Evolutionary conservation across 768 basidiomycete species (phyloP).

Genomic region (Amanita muscaria): DNA sequence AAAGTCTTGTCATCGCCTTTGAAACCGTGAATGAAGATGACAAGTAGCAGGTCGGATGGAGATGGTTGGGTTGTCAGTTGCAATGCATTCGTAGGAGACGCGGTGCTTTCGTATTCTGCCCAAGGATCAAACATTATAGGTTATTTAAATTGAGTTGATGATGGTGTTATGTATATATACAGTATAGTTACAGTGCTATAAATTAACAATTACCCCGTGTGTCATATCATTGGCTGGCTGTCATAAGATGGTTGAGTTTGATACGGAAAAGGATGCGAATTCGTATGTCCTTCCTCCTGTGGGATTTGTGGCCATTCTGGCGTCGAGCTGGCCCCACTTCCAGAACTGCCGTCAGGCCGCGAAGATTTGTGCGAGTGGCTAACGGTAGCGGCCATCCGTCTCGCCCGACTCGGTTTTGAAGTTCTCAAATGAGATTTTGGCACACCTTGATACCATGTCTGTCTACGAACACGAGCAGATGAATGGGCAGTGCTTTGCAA

Average conservation of each 20-base stretch:
- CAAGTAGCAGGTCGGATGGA: constrained; percentile 42
- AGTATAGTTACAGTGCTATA: too few species aligned
- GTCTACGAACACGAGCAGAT: constrained; percentile 16
- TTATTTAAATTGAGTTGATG: neutral
- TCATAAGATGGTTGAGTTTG: constrained; percentile 49
- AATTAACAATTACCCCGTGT: neutral
- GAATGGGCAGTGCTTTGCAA: neutral
- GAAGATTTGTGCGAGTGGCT: neutral
- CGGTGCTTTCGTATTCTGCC: neutral
- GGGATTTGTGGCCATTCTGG: constrained; percentile 2
- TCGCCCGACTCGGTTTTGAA: neutral
- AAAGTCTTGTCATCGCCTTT: constrained; percentile 63
- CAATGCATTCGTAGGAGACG: constrained; percentile 1
- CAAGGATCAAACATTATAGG: neutral
- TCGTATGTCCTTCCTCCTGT: constrained; percentile 12
- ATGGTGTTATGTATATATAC: neutral
- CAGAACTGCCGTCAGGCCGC: too few species aligned
- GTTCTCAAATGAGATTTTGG: neutral
- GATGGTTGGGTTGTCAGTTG: constrained; percentile 8
- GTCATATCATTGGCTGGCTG: constrained; percentile 27
- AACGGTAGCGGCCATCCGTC: neutral
- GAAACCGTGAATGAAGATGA: constrained; percentile 78
- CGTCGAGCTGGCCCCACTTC: neutral
- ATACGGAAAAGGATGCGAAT: constrained; percentile 22
- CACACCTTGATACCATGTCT: constrained; percentile 27